phyloP scores from a whole-genome alignment of 768 basidiomycete genomes.

The Lentinus tigrinus region DNA sequence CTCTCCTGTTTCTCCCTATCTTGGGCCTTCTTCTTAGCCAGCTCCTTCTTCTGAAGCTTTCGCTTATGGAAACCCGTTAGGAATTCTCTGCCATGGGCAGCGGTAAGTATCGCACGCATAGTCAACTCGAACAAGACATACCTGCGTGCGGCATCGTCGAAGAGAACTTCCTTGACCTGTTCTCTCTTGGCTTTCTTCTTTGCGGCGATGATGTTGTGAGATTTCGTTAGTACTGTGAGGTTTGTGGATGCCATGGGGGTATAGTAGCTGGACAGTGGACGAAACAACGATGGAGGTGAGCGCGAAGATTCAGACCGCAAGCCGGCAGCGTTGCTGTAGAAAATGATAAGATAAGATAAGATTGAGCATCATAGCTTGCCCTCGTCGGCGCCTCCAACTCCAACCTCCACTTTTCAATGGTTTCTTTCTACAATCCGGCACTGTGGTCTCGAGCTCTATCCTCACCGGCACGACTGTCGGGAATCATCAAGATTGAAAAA shows the following conservation, averaged over 20 bases:
- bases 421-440: no score
- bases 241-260: conserved; percentile 40
- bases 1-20: conserved; percentile 78
- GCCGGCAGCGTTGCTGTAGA: no score
- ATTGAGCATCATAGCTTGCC: background rate
- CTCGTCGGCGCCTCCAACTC: no score
- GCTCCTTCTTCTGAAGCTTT: conserved; percentile 82
- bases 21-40: conserved; percentile 66
- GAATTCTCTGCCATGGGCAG: conserved; percentile 62
- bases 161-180: conserved; percentile 78
- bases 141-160: conserved; percentile 86
- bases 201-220: conserved; percentile 60
- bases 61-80: conserved; percentile 93
- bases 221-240: conserved; percentile 56
- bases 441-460: no score
- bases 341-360: no score
- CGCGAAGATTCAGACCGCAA: no score
- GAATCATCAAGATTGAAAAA: no score
- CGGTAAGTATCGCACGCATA: background rate
- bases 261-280: no score
- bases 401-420: no score
- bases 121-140: conserved; percentile 28
- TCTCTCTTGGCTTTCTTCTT: conserved; percentile 65
- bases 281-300: no score
- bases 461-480: no score